These are phyloP conservation scores for Yamadazyma diddensiae DNA, from an alignment of 1,139 yeast genomes.

Conservation along the genomic window DNA sequence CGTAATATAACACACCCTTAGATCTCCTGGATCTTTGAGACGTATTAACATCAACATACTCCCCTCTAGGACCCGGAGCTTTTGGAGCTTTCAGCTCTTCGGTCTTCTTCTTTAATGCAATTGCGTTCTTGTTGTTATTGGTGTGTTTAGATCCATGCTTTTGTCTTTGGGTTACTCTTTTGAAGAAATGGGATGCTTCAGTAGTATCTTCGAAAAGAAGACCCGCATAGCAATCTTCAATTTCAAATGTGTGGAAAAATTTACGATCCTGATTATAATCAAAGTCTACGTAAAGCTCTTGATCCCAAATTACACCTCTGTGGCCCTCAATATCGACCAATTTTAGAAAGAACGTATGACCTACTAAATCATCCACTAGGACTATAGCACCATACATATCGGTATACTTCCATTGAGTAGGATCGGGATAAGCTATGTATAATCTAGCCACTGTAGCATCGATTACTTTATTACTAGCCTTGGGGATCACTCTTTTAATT, in stretches of 20 bases:
- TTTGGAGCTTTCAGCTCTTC: constrained; percentile 11
- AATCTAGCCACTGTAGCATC: constrained; percentile 90
- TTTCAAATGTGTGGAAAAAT: constrained; percentile 91
- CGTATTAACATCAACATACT: constrained; percentile 42
- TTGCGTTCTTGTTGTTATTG: constrained; percentile 78
- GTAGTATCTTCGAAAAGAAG: constrained; percentile 82
- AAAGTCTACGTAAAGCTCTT: constrained; percentile 84
- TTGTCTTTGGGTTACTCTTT: constrained; percentile 69
- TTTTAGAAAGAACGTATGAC: constrained; percentile 88
- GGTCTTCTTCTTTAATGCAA: constrained; percentile 63
- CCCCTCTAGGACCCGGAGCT: constrained; percentile 74
- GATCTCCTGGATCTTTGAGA: constrained; percentile 57
- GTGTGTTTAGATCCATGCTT: constrained; percentile 89
- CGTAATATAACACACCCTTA: constrained; percentile 67
- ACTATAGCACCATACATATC: constrained; percentile 87
- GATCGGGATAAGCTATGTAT: constrained; percentile 86
- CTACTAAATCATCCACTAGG: constrained; percentile 87
- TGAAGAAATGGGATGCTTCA: constrained; percentile 84
- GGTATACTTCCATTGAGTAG: constrained; percentile 79
- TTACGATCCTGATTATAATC: constrained; percentile 91
- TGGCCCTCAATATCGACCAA: constrained; percentile 80
- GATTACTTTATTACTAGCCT: constrained; percentile 79
- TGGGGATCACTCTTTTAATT: constrained; percentile 85
- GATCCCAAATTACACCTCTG: constrained; percentile 94
- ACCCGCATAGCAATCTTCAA: constrained; percentile 89